These are phyloP conservation scores for Trypethelium eluteriae DNA, from an alignment of 495 filamentous ascomycete genomes.

Conservation along the genomic window DNA sequence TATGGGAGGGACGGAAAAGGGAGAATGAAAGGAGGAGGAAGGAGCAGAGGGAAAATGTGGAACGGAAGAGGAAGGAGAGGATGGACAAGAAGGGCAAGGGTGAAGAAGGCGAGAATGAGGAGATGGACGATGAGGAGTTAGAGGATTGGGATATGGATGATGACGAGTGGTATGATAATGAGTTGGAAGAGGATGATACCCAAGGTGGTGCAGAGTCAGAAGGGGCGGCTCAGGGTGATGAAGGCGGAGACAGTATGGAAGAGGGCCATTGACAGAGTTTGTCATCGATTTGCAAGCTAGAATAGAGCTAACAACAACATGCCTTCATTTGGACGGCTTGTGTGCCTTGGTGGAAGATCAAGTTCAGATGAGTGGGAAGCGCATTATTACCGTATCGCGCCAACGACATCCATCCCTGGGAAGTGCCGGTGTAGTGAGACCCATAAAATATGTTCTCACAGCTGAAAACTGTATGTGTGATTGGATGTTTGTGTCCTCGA, in stretches of 20 bases:
- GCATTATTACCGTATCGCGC: too few relatives aligned
- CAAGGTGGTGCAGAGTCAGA: slow-evolving; percentile 16
- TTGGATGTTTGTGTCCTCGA: too few relatives aligned
- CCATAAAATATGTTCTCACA: too few relatives aligned
- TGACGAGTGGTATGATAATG: slow-evolving; percentile 56
- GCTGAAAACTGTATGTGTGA: too few relatives aligned
- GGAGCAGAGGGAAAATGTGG: slow-evolving; percentile 77
- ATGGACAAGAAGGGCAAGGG: slow-evolving; percentile 41
- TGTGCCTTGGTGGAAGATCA: too few relatives aligned
- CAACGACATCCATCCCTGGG: too few relatives aligned
- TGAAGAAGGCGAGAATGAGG: slow-evolving; percentile 44
- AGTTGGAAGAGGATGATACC: slow-evolving; percentile 43
- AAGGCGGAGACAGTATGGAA: slow-evolving; percentile 19
- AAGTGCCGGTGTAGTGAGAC: too few relatives aligned
- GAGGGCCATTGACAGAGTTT: slow-evolving; percentile 26
- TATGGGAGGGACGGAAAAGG: slow-evolving; percentile 67
- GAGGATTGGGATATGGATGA: slow-evolving; percentile 46
- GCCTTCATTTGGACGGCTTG: too few relatives aligned
- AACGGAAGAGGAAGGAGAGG: slow-evolving; percentile 66
- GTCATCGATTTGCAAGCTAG: too few relatives aligned
- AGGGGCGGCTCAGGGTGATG: neutral
- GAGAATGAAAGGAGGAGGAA: slow-evolving; percentile 76
- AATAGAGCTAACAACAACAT: too few relatives aligned
- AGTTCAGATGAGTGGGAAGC: too few relatives aligned
- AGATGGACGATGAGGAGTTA: slow-evolving; percentile 47